Evolutionary conservation across 495 filamentous ascomycete species (phyloP).

Genomic region (Cudoniella acicularis): DNA sequence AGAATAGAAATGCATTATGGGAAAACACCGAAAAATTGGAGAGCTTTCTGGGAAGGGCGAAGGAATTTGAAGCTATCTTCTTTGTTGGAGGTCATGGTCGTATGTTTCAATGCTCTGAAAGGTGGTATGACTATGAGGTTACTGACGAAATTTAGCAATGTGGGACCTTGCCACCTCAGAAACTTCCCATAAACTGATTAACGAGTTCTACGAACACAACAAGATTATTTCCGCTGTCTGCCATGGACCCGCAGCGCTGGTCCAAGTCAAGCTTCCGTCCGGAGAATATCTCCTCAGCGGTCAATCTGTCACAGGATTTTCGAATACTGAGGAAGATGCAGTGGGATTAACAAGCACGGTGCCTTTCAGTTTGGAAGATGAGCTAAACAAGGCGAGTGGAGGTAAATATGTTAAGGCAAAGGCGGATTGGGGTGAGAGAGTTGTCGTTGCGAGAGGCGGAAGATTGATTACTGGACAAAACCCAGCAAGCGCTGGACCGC

Average conservation of each 20-base stretch:
- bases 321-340: conserved; percentile 62
- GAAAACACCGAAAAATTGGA: conserved; percentile 55
- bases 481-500: conserved; percentile 56
- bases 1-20: conserved; percentile 53
- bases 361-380: conserved; percentile 64
- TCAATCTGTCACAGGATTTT: conserved; percentile 63
- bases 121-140: background rate
- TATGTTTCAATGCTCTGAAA: conserved; percentile 29
- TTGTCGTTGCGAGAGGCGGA: conserved; percentile 54
- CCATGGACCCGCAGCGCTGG: conserved; percentile 62
- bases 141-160: conserved; percentile 48
- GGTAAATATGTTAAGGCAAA: conserved; percentile 56
- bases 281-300: conserved; percentile 52
- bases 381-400: conserved; percentile 46
- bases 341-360: conserved; percentile 42
- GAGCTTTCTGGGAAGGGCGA: conserved; percentile 45
- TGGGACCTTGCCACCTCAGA: conserved; percentile 57
- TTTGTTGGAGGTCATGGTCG: conserved; percentile 77
- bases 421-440: conserved; percentile 49
- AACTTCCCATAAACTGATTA: conserved; percentile 50
- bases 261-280: conserved; percentile 48
- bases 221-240: conserved; percentile 66
- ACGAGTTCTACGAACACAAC: conserved; percentile 55
- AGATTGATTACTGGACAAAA: conserved; percentile 74
- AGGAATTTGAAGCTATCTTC: conserved; percentile 66